phyloP scores from a whole-genome alignment of 495 filamentous ascomycete genomes.

The Thozetella sp. region DNA sequence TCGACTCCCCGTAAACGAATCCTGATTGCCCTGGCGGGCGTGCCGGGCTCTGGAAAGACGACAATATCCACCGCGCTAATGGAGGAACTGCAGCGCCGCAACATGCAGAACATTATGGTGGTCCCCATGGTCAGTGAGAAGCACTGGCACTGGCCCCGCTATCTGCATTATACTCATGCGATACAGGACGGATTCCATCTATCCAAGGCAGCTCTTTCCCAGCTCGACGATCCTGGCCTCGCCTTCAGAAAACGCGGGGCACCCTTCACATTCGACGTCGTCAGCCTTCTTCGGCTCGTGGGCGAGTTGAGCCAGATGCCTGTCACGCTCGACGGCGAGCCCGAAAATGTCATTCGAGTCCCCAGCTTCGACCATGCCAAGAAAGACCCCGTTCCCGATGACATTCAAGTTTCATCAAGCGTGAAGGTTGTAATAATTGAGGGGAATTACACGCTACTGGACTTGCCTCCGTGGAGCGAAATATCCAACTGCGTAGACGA shows the following conservation, averaged over 20 bases:
- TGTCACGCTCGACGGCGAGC: background rate
- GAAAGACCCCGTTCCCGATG: slow-evolving; percentile 11
- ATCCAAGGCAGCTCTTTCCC: slow-evolving; percentile 24
- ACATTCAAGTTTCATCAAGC: slow-evolving; percentile 1
- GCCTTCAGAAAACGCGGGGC: slow-evolving; percentile 38
- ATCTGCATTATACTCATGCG: slow-evolving; percentile 19
- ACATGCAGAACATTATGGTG: background rate
- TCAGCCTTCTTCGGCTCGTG: slow-evolving; percentile 28
- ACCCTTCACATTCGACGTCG: slow-evolving; percentile 39
- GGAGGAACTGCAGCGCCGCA: slow-evolving; percentile 17
- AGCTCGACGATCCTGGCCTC: slow-evolving; percentile 30
- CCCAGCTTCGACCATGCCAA: slow-evolving; percentile 16
- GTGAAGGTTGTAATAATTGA: slow-evolving; percentile 9
- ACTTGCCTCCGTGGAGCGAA: slow-evolving; percentile 9
- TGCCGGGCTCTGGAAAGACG: slow-evolving; percentile 51
- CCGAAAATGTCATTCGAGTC: background rate
- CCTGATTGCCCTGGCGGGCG: slow-evolving; percentile 40
- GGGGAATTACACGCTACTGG: slow-evolving; percentile 12
- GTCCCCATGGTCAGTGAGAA: background rate
- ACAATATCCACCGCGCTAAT: slow-evolving; percentile 41
- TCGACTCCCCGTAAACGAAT: background rate
- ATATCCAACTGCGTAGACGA: slow-evolving; percentile 12
- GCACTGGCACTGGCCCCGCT: background rate
- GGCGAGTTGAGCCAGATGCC: background rate
- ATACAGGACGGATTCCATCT: slow-evolving; percentile 46